Evolutionary conservation across 2,329 filamentous ascomycete species (phyloP).

Genomic region (Penicillium frequentans): DNA sequence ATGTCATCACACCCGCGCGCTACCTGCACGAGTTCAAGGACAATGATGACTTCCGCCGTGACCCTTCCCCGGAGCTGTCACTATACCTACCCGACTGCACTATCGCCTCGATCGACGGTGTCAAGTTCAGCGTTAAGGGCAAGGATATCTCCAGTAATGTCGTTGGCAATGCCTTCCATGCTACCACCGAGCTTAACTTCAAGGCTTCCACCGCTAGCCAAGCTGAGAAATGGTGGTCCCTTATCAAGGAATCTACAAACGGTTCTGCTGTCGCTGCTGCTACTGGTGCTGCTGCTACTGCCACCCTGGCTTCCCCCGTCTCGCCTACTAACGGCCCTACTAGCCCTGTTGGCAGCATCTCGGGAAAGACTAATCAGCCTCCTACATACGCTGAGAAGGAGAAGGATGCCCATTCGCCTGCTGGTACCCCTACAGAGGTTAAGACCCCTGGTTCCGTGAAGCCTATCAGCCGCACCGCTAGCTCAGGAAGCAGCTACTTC

Average conservation of each 20-base stretch:
- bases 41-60: constrained; percentile 66
- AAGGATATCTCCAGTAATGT: constrained; percentile 81
- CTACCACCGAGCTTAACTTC: constrained; percentile 78
- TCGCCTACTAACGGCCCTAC: constrained; percentile 3
- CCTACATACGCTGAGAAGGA: constrained; percentile 23
- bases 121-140: constrained; percentile 93
- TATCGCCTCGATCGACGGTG: constrained; percentile 69
- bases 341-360: too few relatives aligned
- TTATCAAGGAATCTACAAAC: constrained; percentile 54
- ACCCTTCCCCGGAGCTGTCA: constrained; percentile 74
- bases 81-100: constrained; percentile 90
- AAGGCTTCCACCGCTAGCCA: constrained; percentile 80
- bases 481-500: constrained; percentile 27
- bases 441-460: background rate
- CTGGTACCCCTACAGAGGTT: background rate
- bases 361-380: constrained; percentile 13
- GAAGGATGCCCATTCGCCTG: constrained; percentile 5
- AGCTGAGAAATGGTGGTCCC: constrained; percentile 79
- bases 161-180: constrained; percentile 76
- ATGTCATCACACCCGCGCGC: constrained; percentile 82
- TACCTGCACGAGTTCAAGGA: constrained; percentile 97
- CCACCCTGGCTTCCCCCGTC: constrained; percentile 3
- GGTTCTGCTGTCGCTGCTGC: background rate
- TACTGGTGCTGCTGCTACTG: constrained; percentile 4
- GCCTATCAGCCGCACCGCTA: constrained; percentile 24